Evolutionary conservation across 2,329 filamentous ascomycete species (phyloP).

Genomic region (Trichoderma atroviride): DNA sequence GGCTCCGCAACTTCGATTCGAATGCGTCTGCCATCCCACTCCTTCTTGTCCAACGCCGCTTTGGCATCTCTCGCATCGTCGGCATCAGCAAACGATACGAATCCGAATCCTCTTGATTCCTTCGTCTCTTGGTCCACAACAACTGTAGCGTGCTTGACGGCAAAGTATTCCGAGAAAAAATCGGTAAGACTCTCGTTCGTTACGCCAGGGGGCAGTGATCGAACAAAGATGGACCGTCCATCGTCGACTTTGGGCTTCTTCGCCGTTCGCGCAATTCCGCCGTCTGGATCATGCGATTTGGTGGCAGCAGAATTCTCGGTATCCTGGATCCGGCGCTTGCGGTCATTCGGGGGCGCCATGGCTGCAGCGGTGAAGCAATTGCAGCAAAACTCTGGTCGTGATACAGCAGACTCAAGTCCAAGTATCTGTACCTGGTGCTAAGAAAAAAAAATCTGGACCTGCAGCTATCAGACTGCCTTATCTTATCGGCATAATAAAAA

Average conservation of each 20-base stretch:
- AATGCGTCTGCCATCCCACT: conserved; percentile 79
- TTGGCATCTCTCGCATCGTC: conserved; percentile 85
- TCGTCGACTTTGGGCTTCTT: conserved; percentile 64
- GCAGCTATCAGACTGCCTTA: neutral
- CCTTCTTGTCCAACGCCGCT: conserved; percentile 76
- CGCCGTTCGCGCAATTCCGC: conserved; percentile 38
- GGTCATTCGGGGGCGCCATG: conserved; percentile 39
- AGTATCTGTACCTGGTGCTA: neutral
- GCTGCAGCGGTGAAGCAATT: conserved; percentile 3
- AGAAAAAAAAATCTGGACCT: conserved; percentile 22
- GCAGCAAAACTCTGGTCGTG: neutral
- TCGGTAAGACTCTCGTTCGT: conserved; percentile 83
- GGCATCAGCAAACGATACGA: conserved; percentile 93
- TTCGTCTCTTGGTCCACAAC: conserved; percentile 86
- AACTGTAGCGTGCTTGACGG: conserved; percentile 94
- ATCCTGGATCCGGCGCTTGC: conserved; percentile 42
- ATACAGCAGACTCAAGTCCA: neutral
- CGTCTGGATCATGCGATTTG: conserved; percentile 39
- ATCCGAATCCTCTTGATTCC: conserved; percentile 87
- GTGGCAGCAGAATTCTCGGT: conserved; percentile 38
- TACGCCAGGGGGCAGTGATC: conserved; percentile 75
- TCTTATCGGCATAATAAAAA: conserved; percentile 18
- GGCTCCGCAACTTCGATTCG: conserved; percentile 86
- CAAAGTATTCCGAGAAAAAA: conserved; percentile 91
- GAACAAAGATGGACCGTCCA: conserved; percentile 81